phyloP scores from a whole-genome alignment of 148 eudicot genomes.

The Nepenthes mirabilis region DNA sequence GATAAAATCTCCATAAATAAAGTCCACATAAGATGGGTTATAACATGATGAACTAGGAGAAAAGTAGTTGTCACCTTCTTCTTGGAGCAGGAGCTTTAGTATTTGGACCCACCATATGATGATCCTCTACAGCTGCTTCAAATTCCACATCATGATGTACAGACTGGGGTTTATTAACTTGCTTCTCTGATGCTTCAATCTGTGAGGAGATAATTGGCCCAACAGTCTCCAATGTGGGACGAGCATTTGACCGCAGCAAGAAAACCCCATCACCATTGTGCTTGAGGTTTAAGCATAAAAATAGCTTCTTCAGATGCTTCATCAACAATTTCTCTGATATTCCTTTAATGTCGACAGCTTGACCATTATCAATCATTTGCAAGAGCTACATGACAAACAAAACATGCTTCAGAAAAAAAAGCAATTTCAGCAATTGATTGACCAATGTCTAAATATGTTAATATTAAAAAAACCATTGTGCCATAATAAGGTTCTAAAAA shows the following conservation, averaged over 20 bases:
- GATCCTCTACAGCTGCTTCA: conserved; percentile 17
- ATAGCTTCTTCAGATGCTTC: conserved; percentile 68
- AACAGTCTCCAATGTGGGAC: conserved; percentile 64
- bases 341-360: conserved; percentile 93
- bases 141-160: conserved; percentile 18
- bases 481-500: no score
- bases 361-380: conserved; percentile 83
- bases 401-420: conserved; percentile 10
- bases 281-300: conserved; percentile 62
- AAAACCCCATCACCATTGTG: conserved; percentile 63
- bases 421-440: not conserved
- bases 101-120: conserved; percentile 10
- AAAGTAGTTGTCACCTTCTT: conserved; percentile 32
- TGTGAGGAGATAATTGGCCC: conserved; percentile 42
- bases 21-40: not conserved
- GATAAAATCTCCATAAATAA: not conserved
- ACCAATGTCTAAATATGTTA: not conserved
- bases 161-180: conserved; percentile 14
- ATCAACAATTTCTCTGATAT: conserved; percentile 69
- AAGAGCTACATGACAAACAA: conserved; percentile 45
- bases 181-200: conserved; percentile 19
- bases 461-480: not conserved
- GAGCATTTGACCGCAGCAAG: conserved; percentile 50
- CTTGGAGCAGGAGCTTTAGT: conserved; percentile 45
- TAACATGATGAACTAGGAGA: not conserved